Percentiles rank a stretch among this genome's conserved stretches.
Evolutionary conservation across 1,284 basidiomycete genomes (phyloP).

Genomic region (Athelia psychrophila): DNA sequence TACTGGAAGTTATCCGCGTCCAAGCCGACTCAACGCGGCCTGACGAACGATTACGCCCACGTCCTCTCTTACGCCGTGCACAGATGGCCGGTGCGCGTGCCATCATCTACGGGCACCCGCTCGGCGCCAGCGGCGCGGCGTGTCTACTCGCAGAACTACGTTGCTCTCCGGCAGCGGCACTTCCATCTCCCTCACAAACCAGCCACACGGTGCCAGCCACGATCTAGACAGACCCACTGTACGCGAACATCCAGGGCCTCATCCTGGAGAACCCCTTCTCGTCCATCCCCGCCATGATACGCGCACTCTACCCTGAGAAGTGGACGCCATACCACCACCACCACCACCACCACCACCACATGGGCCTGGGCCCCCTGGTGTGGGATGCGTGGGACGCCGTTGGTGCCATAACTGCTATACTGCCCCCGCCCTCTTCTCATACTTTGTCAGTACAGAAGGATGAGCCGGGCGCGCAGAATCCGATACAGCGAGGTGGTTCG

Average conservation of each 20-base stretch:
- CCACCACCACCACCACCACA: too few relatives aligned
- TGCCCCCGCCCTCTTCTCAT: too few relatives aligned
- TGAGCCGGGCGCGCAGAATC: background rate
- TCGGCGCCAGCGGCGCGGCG: slow-evolving; percentile 44
- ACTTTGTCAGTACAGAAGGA: too few relatives aligned
- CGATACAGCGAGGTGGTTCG: slow-evolving; percentile 10
- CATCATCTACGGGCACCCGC: slow-evolving; percentile 47
- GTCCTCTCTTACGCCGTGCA: background rate
- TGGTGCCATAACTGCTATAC: too few relatives aligned
- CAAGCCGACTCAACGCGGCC: slow-evolving; percentile 18
- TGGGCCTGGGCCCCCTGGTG: slow-evolving; percentile 38
- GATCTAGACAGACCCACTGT: too few relatives aligned
- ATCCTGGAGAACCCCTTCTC: slow-evolving; percentile 51
- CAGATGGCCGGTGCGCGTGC: slow-evolving; percentile 28
- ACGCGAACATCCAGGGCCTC: slow-evolving; percentile 29
- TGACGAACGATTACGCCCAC: background rate
- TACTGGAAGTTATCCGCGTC: slow-evolving; percentile 37
- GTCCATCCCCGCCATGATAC: slow-evolving; percentile 47
- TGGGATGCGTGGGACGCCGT: slow-evolving; percentile 49
- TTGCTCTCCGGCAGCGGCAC: background rate
- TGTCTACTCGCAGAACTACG: slow-evolving; percentile 31
- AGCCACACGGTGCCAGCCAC: too few relatives aligned
- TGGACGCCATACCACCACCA: slow-evolving; percentile 51
- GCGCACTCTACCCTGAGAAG: slow-evolving; percentile 43
- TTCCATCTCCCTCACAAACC: too few relatives aligned